Evolutionary conservation across 352 stramenopile species (phyloP).

Genomic region (Phytophthora syringae): DNA sequence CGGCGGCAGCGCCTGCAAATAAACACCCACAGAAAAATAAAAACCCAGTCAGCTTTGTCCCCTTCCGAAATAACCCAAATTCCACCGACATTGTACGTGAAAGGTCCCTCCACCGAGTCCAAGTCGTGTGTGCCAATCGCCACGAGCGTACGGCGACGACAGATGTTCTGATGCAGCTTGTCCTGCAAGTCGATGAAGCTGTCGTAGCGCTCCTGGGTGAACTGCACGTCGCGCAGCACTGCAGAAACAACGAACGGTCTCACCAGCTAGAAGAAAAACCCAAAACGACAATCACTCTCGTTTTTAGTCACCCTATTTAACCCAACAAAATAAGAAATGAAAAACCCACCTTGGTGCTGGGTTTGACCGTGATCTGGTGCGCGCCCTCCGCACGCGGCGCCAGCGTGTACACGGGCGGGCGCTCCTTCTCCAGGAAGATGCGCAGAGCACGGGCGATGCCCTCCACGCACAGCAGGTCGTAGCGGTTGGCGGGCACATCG

Average conservation of each 20-base stretch:
- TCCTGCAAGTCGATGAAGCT: conserved; percentile 99
- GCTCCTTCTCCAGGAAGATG: conserved; percentile 97
- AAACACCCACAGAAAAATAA: conserved; percentile 1
- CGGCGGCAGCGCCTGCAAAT: conserved; percentile 90
- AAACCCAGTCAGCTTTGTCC: conserved; percentile 2
- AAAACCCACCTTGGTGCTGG: conserved; percentile 73
- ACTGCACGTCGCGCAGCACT: conserved; percentile 96
- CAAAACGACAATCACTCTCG: neutral
- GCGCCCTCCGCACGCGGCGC: conserved; percentile 57
- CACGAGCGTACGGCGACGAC: conserved; percentile 98
- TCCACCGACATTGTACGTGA: conserved; percentile 85
- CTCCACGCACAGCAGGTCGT: conserved; percentile 99
- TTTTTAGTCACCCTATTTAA: neutral
- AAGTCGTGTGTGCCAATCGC: conserved; percentile 99
- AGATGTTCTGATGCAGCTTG: conserved; percentile 99
- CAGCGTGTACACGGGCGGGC: conserved; percentile 89
- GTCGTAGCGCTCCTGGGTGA: conserved; percentile 96
- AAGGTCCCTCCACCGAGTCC: conserved; percentile 95
- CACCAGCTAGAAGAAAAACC: conserved; percentile 73
- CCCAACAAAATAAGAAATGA: neutral
- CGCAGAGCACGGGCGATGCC: conserved; percentile 96
- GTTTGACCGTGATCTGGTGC: conserved; percentile 90
- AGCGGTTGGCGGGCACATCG: conserved; percentile 99
- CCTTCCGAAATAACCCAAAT: neutral
- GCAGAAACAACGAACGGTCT: conserved; percentile 98